Conservation (phyloP, 2,329 filamentous ascomycete species). For the Rhynchosporium secalis region DNA sequence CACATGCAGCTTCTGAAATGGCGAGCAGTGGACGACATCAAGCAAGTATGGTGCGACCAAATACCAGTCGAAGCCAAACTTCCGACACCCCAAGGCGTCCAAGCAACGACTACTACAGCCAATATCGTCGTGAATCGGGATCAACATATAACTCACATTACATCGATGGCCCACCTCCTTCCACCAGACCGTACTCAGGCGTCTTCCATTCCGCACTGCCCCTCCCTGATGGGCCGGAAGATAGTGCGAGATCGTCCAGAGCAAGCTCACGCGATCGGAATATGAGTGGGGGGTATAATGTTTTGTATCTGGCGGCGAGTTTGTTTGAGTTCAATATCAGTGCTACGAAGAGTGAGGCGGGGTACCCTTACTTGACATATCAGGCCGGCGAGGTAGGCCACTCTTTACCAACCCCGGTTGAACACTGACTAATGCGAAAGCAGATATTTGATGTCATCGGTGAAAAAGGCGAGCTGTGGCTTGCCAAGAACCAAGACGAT, state of each 20-base stretch:
- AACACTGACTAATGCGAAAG: slow-evolving; percentile 18
- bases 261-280: slow-evolving; percentile 60
- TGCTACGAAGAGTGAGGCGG: slow-evolving; percentile 85
- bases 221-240: slow-evolving; percentile 65
- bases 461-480: slow-evolving; percentile 96
- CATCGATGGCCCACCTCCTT: slow-evolving; percentile 36
- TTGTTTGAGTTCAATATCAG: slow-evolving; percentile 98
- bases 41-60: slow-evolving; percentile 46
- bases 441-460: slow-evolving; percentile 88
- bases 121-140: slow-evolving; percentile 53
- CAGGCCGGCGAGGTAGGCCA: slow-evolving; percentile 78
- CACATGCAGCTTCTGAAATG: slow-evolving; percentile 56
- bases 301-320: slow-evolving; percentile 89
- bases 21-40: slow-evolving; percentile 47
- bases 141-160: slow-evolving; percentile 54
- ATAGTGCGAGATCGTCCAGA: slow-evolving; percentile 54
- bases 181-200: slow-evolving; percentile 62
- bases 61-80: slow-evolving; percentile 61
- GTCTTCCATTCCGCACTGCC: slow-evolving; percentile 88
- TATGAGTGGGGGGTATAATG: slow-evolving; percentile 59
- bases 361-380: slow-evolving; percentile 95
- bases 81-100: slow-evolving; percentile 50
- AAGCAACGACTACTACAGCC: slow-evolving; percentile 50
- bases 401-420: not conserved
- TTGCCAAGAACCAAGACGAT: slow-evolving; percentile 97